These are phyloP conservation scores for Blastobotrys malaysiensis DNA, from an alignment of 1,139 yeast species.

Conservation along the genomic window DNA sequence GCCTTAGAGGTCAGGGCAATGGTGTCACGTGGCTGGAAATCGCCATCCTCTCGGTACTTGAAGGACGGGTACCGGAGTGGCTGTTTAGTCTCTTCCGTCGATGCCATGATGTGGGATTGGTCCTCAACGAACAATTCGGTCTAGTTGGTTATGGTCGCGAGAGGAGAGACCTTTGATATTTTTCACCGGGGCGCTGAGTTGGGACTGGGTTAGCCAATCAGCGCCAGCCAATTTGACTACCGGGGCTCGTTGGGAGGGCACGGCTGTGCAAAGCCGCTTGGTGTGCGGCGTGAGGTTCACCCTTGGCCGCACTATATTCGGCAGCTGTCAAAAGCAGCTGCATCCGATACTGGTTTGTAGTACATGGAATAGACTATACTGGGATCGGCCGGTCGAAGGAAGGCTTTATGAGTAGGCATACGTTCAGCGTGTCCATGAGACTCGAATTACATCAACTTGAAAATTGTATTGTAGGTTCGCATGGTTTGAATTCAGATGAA, in stretches of 20 bases:
- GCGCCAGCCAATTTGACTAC: not conserved
- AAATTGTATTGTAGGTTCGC: too few species aligned
- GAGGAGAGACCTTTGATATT: not conserved
- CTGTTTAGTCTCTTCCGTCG: not conserved
- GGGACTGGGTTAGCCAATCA: not conserved
- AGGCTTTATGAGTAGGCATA: too few species aligned
- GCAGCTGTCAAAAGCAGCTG: too few species aligned
- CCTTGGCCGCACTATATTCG: not conserved
- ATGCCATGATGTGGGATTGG: not conserved
- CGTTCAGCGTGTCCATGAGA: too few species aligned
- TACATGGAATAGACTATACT: too few species aligned
- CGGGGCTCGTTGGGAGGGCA: not conserved
- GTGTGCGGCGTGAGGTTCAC: too few species aligned
- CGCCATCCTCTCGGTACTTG: conserved; percentile 10
- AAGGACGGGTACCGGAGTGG: conserved; percentile 12
- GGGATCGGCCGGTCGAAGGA: too few species aligned
- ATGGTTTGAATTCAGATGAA: too few species aligned
- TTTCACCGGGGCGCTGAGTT: not conserved
- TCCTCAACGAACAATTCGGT: not conserved
- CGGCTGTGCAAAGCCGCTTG: not conserved
- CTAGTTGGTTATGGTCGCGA: not conserved
- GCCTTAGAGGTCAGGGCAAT: conserved; percentile 39
- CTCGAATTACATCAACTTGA: too few species aligned
- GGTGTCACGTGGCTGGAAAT: conserved; percentile 43
- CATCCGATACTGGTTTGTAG: too few species aligned